A percentile compares a stretch with the other conserved stretches of the same genome.
phyloP scores from a whole-genome alignment of 768 basidiomycete species.

The Collybiopsis confluens region DNA sequence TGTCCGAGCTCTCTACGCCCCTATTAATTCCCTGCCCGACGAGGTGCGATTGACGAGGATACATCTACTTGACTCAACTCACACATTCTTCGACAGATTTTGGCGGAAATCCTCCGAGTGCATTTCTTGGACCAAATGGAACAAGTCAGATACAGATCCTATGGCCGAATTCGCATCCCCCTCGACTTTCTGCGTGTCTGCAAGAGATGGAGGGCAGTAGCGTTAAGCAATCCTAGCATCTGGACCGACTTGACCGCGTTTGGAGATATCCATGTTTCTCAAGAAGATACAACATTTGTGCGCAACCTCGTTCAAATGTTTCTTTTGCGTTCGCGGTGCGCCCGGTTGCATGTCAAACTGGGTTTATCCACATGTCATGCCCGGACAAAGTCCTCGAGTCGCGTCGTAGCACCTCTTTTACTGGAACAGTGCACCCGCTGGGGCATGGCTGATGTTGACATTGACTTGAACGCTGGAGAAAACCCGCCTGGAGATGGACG shows the following conservation, averaged over 20 bases:
- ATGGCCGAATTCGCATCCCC: neutral
- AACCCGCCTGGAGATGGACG: neutral
- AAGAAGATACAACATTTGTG: neutral
- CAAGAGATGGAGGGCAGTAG: constrained; percentile 1
- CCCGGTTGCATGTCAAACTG: neutral
- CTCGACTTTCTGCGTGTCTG: neutral
- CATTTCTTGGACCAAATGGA: constrained; percentile 3
- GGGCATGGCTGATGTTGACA: neutral
- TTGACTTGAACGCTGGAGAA: neutral
- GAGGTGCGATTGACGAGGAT: neutral
- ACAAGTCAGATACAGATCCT: neutral
- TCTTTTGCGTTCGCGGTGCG: neutral
- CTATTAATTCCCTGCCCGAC: neutral
- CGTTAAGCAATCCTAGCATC: neutral
- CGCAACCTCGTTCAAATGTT: neutral
- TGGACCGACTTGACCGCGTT: constrained; percentile 1
- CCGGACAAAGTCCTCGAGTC: neutral
- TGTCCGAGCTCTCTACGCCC: neutral
- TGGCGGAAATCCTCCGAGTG: constrained; percentile 2
- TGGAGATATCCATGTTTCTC: constrained; percentile 1
- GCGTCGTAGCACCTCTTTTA: neutral
- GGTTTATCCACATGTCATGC: neutral
- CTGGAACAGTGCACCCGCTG: neutral
- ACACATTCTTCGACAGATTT: neutral
- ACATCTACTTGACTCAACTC: too few species aligned